Evolutionary conservation across 2,329 filamentous ascomycete species (phyloP).

Genomic region (Rhinocladiella similis): DNA sequence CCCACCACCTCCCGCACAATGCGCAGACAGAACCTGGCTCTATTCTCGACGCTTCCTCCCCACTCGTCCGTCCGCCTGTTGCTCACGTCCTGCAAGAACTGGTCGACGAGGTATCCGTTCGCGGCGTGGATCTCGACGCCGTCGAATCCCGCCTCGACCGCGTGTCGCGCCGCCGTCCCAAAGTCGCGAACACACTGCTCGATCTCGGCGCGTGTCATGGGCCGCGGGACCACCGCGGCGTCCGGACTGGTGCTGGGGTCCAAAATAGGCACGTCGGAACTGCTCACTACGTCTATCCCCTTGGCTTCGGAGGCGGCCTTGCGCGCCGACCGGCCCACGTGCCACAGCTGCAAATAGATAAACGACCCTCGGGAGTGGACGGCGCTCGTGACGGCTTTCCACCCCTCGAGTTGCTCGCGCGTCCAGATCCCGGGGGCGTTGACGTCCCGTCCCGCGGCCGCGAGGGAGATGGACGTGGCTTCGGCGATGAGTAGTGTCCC

Average conservation of each 20-base stretch:
- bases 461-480: slow-evolving; percentile 17
- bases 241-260: not conserved
- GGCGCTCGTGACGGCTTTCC: slow-evolving; percentile 52
- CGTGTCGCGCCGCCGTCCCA: slow-evolving; percentile 50
- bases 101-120: slow-evolving; percentile 53
- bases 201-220: slow-evolving; percentile 58
- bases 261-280: not conserved
- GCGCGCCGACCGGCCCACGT: slow-evolving; percentile 50
- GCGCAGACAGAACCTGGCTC: slow-evolving; percentile 54
- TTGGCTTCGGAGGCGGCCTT: slow-evolving; percentile 28
- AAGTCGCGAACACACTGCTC: slow-evolving; percentile 55
- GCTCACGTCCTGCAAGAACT: slow-evolving; percentile 52
- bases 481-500: slow-evolving; percentile 41
- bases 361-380: slow-evolving; percentile 52
- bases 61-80: slow-evolving; percentile 53
- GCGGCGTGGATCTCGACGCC: slow-evolving; percentile 52
- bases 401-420: slow-evolving; percentile 45
- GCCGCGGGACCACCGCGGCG: slow-evolving; percentile 51
- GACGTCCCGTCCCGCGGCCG: slow-evolving; percentile 1
- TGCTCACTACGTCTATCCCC: slow-evolving; percentile 1
- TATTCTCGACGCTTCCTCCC: slow-evolving; percentile 52
- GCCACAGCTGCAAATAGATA: slow-evolving; percentile 44
- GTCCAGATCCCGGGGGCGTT: slow-evolving; percentile 17
- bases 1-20: slow-evolving; percentile 39
- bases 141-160: slow-evolving; percentile 54